Percentiles rank a stretch among this genome's conserved stretches.
Evolutionary conservation across 345 rosid genomes (phyloP).

Genomic region (Stellera chamaejasme): DNA sequence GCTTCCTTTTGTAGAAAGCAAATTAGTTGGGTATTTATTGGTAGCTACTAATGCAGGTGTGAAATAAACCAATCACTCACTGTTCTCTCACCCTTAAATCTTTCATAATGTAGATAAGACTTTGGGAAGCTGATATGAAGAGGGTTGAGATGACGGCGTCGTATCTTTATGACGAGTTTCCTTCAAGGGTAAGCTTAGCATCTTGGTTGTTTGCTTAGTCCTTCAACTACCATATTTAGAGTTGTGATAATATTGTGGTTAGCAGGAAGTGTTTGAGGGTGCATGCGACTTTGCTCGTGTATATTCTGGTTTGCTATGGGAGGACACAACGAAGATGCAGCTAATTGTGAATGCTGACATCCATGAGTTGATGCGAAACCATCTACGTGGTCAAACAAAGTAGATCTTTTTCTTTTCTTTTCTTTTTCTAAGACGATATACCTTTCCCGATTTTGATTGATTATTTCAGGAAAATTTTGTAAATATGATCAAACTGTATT

Average conservation of each 20-base stretch:
- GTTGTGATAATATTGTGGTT: slow-evolving; percentile 1
- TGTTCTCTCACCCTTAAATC: background rate
- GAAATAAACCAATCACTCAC: background rate
- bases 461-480: too few species aligned
- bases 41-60: background rate
- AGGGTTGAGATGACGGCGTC: slow-evolving; percentile 80
- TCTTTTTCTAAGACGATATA: too few species aligned
- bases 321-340: slow-evolving; percentile 84
- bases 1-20: background rate
- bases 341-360: slow-evolving; percentile 70
- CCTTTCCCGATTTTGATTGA: too few species aligned
- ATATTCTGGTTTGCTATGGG: slow-evolving; percentile 79
- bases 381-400: slow-evolving; percentile 57
- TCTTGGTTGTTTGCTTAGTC: slow-evolving; percentile 4
- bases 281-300: slow-evolving; percentile 81
- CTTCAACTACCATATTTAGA: background rate
- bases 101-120: slow-evolving; percentile 54
- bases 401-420: background rate
- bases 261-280: slow-evolving; percentile 75
- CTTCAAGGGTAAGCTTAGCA: slow-evolving; percentile 47
- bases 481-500: too few species aligned
- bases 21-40: background rate
- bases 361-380: slow-evolving; percentile 78
- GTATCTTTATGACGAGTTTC: slow-evolving; percentile 81
- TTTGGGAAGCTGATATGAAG: slow-evolving; percentile 93